Evolutionary conservation across 495 filamentous ascomycete genomes (phyloP).

Genomic region (Annulohypoxylon stygium): DNA sequence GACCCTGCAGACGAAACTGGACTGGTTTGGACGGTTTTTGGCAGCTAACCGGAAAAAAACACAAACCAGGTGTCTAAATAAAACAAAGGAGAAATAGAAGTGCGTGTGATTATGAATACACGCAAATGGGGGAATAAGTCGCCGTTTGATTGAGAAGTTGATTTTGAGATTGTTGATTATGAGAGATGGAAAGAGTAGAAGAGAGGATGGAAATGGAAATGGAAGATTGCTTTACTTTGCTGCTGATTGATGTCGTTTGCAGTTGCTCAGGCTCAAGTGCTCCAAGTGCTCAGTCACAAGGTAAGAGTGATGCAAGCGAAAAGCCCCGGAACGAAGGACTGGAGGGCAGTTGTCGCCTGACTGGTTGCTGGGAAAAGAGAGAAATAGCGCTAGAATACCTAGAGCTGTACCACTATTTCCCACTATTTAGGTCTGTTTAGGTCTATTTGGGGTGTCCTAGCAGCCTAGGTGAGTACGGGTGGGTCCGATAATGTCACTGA

Average conservation of each 20-base stretch:
- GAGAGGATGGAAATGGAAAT: constrained; percentile 18
- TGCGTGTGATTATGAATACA: constrained; percentile 30
- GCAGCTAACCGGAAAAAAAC: constrained; percentile 29
- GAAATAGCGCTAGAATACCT: constrained; percentile 18
- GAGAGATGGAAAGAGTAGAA: constrained; percentile 32
- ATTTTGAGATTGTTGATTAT: constrained; percentile 29
- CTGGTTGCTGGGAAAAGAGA: constrained; percentile 2
- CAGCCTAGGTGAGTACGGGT: constrained; percentile 22
- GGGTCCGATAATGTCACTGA: constrained; percentile 6
- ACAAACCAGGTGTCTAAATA: constrained; percentile 44
- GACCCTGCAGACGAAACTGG: constrained; percentile 35
- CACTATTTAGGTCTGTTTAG: constrained; percentile 17
- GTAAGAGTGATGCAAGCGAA: constrained; percentile 49
- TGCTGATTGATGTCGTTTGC: constrained; percentile 41
- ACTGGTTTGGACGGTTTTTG: constrained; percentile 22
- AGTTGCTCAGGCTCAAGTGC: constrained; percentile 12
- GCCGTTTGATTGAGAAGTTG: constrained; percentile 17
- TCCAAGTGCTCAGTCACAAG: constrained; percentile 25
- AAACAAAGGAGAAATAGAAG: constrained; percentile 44
- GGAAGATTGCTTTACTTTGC: neutral
- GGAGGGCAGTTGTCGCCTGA: constrained; percentile 37
- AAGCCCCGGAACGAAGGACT: constrained; percentile 4
- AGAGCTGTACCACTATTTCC: constrained; percentile 22
- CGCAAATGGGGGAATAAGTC: constrained; percentile 19
- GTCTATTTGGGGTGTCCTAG: neutral